Conservation (phyloP, 2,329 filamentous ascomycete genomes). For the Apiospora hydei region DNA sequence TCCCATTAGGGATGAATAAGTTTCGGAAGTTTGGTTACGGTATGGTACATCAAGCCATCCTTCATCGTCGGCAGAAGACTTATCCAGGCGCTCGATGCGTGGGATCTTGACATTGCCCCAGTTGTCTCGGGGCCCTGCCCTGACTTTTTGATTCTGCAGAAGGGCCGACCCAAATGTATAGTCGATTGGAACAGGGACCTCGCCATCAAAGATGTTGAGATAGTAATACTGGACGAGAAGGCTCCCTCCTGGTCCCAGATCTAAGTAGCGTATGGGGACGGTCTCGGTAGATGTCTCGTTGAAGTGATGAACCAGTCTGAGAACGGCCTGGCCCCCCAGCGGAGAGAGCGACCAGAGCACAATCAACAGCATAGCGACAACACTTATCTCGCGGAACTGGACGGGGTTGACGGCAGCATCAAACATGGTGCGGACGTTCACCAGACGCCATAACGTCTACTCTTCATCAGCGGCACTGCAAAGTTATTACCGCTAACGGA, state of each 20-base stretch:
- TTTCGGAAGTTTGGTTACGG: neutral
- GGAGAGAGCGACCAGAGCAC: neutral
- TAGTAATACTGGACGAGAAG: neutral
- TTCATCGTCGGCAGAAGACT: neutral
- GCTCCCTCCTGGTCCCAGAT: neutral
- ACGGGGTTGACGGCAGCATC: neutral
- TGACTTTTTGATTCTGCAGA: neutral
- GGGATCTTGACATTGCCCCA: slow-evolving; percentile 1
- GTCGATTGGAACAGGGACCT: neutral
- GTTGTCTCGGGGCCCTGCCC: neutral
- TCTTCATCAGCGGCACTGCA: neutral
- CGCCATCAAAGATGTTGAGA: neutral
- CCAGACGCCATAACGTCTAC: neutral
- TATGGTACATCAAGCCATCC: neutral
- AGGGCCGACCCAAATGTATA: neutral
- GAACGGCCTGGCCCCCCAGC: neutral
- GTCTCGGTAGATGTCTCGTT: neutral
- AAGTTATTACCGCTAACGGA: neutral
- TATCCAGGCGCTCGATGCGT: neutral
- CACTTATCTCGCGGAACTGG: neutral
- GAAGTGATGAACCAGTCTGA: neutral
- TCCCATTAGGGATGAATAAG: neutral
- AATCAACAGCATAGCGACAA: neutral
- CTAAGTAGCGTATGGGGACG: neutral
- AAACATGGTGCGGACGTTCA: neutral